Percentiles rank a stretch among this genome's conserved stretches.
Conservation (phyloP, 2,329 filamentous ascomycete species). For the Ceratocystis huliohia region DNA sequence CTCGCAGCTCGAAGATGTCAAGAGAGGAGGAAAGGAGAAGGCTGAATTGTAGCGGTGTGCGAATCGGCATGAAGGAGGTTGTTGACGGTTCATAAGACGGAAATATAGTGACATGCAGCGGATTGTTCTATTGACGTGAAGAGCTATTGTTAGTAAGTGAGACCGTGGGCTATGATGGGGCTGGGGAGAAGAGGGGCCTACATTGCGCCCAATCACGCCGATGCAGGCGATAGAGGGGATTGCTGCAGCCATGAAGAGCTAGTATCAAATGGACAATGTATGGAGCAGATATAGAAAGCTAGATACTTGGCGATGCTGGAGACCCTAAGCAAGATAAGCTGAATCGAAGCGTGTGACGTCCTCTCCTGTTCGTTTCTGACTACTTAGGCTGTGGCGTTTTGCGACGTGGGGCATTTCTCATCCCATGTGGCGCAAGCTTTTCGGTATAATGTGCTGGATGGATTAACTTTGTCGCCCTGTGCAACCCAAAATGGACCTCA, state of each 20-base stretch:
- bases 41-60: conserved; percentile 74
- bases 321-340: not conserved
- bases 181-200: conserved; percentile 32
- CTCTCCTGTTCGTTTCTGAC: not conserved
- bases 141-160: conserved; percentile 13
- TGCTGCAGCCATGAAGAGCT: conserved; percentile 41
- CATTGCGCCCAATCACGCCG: conserved; percentile 85
- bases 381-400: not conserved
- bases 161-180: not conserved
- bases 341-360: not conserved
- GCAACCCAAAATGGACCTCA: conserved; percentile 8
- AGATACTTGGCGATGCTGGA: not conserved
- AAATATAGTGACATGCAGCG: conserved; percentile 84
- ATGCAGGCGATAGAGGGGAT: conserved; percentile 82
- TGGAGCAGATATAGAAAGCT: not conserved
- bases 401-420: not conserved
- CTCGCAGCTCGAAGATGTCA: conserved; percentile 82
- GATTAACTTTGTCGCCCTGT: not conserved
- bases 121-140: conserved; percentile 65
- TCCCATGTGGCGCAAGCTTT: not conserved
- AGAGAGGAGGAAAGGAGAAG: conserved; percentile 83
- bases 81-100: conserved; percentile 53
- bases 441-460: not conserved
- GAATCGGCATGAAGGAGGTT: conserved; percentile 42
- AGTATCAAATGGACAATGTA: not conserved